These are phyloP conservation scores for Capsella rubella DNA, from an alignment of 441 rosid species.

Conservation along the genomic window DNA sequence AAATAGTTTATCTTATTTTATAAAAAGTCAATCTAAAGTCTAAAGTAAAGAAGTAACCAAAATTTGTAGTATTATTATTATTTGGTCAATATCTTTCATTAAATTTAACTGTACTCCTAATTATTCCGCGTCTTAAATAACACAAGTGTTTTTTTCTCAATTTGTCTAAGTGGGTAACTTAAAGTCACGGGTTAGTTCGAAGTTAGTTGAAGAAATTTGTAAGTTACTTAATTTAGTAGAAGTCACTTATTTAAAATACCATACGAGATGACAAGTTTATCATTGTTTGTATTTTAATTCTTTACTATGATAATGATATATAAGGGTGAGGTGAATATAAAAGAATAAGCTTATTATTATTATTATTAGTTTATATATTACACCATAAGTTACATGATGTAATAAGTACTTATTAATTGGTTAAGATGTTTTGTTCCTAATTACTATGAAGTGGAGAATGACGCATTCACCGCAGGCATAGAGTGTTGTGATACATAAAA, in stretches of 20 bases:
- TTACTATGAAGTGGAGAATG: background rate
- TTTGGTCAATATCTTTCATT: background rate
- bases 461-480: slow-evolving; percentile 8
- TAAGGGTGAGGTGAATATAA: too few species aligned
- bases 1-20: slow-evolving; percentile 3
- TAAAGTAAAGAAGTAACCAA: background rate
- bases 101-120: background rate
- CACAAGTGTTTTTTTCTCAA: background rate
- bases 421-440: background rate
- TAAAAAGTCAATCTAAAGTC: background rate
- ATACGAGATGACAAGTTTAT: too few species aligned
- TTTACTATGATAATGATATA: too few species aligned
- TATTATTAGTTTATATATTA: too few species aligned
- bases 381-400: too few species aligned
- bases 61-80: background rate
- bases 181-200: slow-evolving; percentile 30
- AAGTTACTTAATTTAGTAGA: too few species aligned
- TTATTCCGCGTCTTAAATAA: background rate
- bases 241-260: too few species aligned
- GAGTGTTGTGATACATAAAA: too few species aligned
- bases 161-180: background rate
- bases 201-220: slow-evolving; percentile 18
- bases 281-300: too few species aligned
- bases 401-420: too few species aligned
- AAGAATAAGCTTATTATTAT: too few species aligned